These are phyloP conservation scores for Nepenthes gracilis DNA, from an alignment of 148 eudicot species.

Conservation along the genomic window DNA sequence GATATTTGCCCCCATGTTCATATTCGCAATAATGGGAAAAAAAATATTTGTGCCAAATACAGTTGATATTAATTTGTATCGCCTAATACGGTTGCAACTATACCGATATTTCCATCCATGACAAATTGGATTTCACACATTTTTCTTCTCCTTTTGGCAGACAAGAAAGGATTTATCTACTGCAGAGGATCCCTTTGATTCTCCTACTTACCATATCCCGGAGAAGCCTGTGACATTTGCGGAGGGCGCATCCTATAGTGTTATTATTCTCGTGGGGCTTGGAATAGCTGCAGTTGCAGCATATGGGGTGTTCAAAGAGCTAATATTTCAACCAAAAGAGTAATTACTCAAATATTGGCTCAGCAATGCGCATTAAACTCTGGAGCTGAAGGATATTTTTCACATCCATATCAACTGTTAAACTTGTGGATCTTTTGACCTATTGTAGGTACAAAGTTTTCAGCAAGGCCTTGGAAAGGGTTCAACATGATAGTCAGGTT, in stretches of 20 bases:
- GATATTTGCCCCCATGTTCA: too few species aligned
- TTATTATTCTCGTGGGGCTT: constrained; percentile 81
- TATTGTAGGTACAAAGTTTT: constrained; percentile 69
- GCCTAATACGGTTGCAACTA: background rate
- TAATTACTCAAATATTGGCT: constrained; percentile 14
- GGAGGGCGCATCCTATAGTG: constrained; percentile 79
- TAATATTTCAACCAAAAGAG: constrained; percentile 93
- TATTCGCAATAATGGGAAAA: too few species aligned
- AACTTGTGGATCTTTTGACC: background rate
- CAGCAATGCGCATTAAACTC: background rate
- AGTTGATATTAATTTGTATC: too few species aligned
- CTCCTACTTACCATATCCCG: constrained; percentile 94
- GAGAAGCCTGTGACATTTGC: constrained; percentile 89
- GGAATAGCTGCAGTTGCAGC: constrained; percentile 75
- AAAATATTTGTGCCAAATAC: background rate
- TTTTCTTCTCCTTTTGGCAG: constrained; percentile 25
- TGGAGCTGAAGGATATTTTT: background rate
- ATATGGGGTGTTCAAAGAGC: constrained; percentile 82
- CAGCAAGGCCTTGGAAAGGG: constrained; percentile 67
- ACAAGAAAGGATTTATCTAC: constrained; percentile 52
- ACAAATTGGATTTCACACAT: constrained; percentile 2
- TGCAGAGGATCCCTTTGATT: constrained; percentile 86
- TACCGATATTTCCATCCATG: background rate
- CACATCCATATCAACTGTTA: background rate
- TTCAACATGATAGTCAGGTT: constrained; percentile 87